Evolutionary conservation across 2,329 filamentous ascomycete genomes (phyloP).

Genomic region (Xylaria sp.): DNA sequence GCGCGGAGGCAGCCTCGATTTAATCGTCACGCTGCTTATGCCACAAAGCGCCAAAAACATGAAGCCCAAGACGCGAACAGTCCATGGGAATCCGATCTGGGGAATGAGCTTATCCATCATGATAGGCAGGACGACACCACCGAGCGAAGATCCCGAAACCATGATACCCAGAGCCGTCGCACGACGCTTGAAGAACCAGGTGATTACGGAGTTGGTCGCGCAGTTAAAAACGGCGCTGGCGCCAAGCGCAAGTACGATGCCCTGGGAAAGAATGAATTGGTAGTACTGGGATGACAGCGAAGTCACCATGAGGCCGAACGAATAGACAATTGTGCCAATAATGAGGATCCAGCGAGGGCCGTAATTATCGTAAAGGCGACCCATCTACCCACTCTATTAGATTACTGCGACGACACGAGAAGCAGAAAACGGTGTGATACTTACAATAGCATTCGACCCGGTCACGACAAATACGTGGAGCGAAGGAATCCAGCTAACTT

Average conservation of each 20-base stretch:
- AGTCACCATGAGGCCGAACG: constrained; percentile 71
- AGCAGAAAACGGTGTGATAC: background rate
- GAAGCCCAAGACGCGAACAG: constrained; percentile 53
- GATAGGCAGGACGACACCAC: constrained; percentile 67
- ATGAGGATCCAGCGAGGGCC: constrained; percentile 55
- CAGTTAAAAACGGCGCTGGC: constrained; percentile 27
- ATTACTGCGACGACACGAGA: background rate
- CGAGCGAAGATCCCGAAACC: constrained; percentile 60
- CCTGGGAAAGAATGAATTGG: constrained; percentile 54
- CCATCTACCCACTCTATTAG: constrained; percentile 20
- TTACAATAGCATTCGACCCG: constrained; percentile 54
- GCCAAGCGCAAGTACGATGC: constrained; percentile 50
- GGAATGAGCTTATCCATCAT: constrained; percentile 62
- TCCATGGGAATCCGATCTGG: constrained; percentile 53
- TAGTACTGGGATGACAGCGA: constrained; percentile 57
- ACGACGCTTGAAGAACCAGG: constrained; percentile 27
- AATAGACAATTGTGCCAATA: constrained; percentile 62
- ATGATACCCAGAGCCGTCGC: constrained; percentile 24
- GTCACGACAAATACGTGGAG: constrained; percentile 59
- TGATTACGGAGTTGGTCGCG: constrained; percentile 24
- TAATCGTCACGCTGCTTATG: constrained; percentile 49
- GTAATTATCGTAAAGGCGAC: constrained; percentile 28
- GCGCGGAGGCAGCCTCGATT: constrained; percentile 51
- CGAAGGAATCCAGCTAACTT: constrained; percentile 67
- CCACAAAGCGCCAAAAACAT: constrained; percentile 50